Evolutionary conservation across 257 asterid species (phyloP).

Genomic region (Oldenlandia corymbosa): DNA sequence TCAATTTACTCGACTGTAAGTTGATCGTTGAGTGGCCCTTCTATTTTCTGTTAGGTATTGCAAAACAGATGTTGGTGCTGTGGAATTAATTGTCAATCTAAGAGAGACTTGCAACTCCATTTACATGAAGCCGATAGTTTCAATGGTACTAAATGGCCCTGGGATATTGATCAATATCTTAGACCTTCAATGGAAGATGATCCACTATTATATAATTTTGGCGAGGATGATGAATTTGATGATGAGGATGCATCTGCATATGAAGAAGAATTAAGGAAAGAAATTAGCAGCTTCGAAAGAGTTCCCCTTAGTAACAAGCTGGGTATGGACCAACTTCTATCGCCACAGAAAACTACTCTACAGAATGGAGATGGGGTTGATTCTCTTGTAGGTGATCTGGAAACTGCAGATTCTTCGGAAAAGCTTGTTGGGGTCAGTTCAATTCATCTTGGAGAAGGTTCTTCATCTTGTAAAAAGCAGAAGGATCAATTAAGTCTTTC

Average conservation of each 20-base stretch:
- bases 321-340: slow-evolving; percentile 21
- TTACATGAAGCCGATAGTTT: slow-evolving; percentile 33
- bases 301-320: slow-evolving; percentile 38
- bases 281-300: slow-evolving; percentile 42
- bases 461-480: slow-evolving; percentile 14
- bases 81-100: slow-evolving; percentile 32
- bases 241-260: slow-evolving; percentile 43
- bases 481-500: slow-evolving; percentile 17
- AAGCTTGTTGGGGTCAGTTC: slow-evolving; percentile 18
- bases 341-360: slow-evolving; percentile 22
- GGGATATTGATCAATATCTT: slow-evolving; percentile 73
- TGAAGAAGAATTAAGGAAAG: slow-evolving; percentile 40
- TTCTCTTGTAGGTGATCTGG: slow-evolving; percentile 23
- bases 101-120: slow-evolving; percentile 51
- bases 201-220: slow-evolving; percentile 68
- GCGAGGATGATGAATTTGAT: slow-evolving; percentile 55
- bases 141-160: slow-evolving; percentile 40
- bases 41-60: slow-evolving; percentile 44
- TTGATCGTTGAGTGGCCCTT: slow-evolving; percentile 5
- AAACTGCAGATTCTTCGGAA: slow-evolving; percentile 20
- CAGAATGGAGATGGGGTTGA: slow-evolving; percentile 36
- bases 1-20: not conserved
- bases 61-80: slow-evolving; percentile 72
- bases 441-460: slow-evolving; percentile 15
- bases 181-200: slow-evolving; percentile 76